Percentiles rank a stretch among this genome's conserved stretches.
phyloP scores from a whole-genome alignment of 2,329 filamentous ascomycete genomes.

The Hortaea sp. region DNA sequence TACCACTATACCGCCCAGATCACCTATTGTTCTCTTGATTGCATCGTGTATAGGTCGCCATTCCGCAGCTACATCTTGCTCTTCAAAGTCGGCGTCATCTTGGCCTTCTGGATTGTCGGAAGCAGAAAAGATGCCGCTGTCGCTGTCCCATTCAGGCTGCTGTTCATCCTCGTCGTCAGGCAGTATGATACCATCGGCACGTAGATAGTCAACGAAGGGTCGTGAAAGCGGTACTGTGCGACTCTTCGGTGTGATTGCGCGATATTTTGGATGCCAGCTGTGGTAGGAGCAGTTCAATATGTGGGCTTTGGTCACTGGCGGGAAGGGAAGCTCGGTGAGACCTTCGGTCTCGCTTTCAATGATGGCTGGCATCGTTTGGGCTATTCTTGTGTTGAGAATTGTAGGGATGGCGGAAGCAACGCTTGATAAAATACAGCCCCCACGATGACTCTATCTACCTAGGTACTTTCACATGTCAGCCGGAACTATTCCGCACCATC shows the following conservation, averaged over 20 bases:
- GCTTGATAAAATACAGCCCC: too few species aligned
- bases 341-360: neutral
- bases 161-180: conserved; percentile 52
- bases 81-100: conserved; percentile 37
- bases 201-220: conserved; percentile 75
- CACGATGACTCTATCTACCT: too few species aligned
- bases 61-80: conserved; percentile 50
- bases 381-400: neutral
- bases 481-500: too few species aligned
- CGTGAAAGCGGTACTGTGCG: conserved; percentile 67
- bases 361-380: neutral
- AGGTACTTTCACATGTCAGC: too few species aligned
- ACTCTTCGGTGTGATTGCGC: conserved; percentile 72
- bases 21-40: conserved; percentile 67
- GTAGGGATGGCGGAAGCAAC: neutral
- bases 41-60: conserved; percentile 64
- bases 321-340: conserved; percentile 51
- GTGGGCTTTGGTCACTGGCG: conserved; percentile 73
- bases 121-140: conserved; percentile 43
- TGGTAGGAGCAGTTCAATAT: conserved; percentile 94
- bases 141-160: conserved; percentile 33
- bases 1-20: conserved; percentile 74
- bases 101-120: conserved; percentile 33
- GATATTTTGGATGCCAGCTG: conserved; percentile 80
- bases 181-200: conserved; percentile 84